These are phyloP conservation scores for Podosphaera aphanis DNA, from an alignment of 2,329 filamentous ascomycete species.

Conservation along the genomic window DNA sequence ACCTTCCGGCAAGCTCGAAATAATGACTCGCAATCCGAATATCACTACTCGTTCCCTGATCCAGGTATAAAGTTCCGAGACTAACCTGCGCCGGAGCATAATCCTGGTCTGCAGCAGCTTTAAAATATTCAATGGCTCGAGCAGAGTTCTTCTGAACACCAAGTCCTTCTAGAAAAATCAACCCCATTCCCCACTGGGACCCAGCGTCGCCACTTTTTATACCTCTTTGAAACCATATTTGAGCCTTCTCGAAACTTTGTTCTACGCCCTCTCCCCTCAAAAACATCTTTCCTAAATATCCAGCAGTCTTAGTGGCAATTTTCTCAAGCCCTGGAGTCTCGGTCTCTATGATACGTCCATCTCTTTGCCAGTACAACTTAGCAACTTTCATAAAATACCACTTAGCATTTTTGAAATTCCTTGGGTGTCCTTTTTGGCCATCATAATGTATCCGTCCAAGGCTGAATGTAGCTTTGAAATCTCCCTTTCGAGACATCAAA, in stretches of 20 bases:
- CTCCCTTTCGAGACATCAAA: slow-evolving; percentile 50
- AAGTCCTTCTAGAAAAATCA: slow-evolving; percentile 47
- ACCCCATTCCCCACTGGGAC: slow-evolving; percentile 43
- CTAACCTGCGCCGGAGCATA: slow-evolving; percentile 41
- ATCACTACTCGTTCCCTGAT: slow-evolving; percentile 29
- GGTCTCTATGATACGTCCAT: slow-evolving; percentile 31
- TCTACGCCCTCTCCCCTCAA: slow-evolving; percentile 46
- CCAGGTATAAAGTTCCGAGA: slow-evolving; percentile 43
- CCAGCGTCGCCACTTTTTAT: slow-evolving; percentile 38
- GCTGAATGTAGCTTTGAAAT: slow-evolving; percentile 44
- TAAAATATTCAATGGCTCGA: slow-evolving; percentile 40
- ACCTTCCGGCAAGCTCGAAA: slow-evolving; percentile 45
- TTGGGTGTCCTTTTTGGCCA: slow-evolving; percentile 34
- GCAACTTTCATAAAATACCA: slow-evolving; percentile 45
- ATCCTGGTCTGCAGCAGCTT: slow-evolving; percentile 43
- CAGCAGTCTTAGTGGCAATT: slow-evolving; percentile 43
- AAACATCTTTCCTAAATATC: slow-evolving; percentile 49
- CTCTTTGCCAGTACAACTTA: slow-evolving; percentile 41
- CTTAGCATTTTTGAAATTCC: slow-evolving; percentile 39
- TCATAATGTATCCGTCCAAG: slow-evolving; percentile 49
- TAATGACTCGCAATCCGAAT: slow-evolving; percentile 34
- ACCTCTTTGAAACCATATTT: slow-evolving; percentile 45
- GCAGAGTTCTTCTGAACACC: slow-evolving; percentile 36
- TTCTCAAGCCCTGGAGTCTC: slow-evolving; percentile 38
- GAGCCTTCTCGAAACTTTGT: slow-evolving; percentile 38